These are phyloP conservation scores for Cylindrotheca fusiformis DNA, from an alignment of 108 stramenopile genomes.

Conservation along the genomic window DNA sequence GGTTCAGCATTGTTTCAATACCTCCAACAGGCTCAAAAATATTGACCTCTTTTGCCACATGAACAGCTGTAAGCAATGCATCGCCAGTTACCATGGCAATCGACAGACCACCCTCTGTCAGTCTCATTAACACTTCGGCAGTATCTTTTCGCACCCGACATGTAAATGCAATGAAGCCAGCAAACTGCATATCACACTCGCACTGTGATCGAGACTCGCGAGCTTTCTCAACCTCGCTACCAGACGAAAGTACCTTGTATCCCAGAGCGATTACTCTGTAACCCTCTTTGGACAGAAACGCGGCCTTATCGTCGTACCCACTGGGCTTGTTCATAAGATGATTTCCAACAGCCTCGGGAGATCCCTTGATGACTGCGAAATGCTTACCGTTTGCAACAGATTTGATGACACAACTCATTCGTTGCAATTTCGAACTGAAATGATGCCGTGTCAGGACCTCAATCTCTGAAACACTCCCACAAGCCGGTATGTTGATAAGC, in stretches of 20 bases:
- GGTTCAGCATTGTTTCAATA: neutral
- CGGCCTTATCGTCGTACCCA: slow-evolving; percentile 75
- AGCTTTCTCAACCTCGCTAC: slow-evolving; percentile 41
- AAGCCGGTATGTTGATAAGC: slow-evolving; percentile 28
- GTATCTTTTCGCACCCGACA: slow-evolving; percentile 94
- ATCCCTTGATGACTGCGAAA: slow-evolving; percentile 92
- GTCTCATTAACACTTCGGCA: slow-evolving; percentile 58
- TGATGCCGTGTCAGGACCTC: slow-evolving; percentile 91
- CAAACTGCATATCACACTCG: slow-evolving; percentile 77
- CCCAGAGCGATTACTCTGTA: slow-evolving; percentile 93
- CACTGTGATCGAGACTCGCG: slow-evolving; percentile 63
- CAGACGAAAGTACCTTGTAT: slow-evolving; percentile 61
- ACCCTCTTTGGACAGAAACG: slow-evolving; percentile 77
- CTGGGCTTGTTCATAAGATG: slow-evolving; percentile 62
- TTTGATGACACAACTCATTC: slow-evolving; percentile 95
- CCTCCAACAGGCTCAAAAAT: slow-evolving; percentile 56
- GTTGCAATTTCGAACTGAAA: slow-evolving; percentile 95
- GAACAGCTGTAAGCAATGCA: slow-evolving; percentile 91
- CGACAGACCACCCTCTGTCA: slow-evolving; percentile 88
- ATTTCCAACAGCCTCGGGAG: slow-evolving; percentile 92
- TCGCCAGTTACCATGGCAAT: slow-evolving; percentile 97
- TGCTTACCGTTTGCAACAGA: slow-evolving; percentile 38
- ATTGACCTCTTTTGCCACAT: slow-evolving; percentile 92
- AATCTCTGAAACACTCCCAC: slow-evolving; percentile 40
- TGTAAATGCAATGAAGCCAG: slow-evolving; percentile 95